phyloP scores from a whole-genome alignment of 192 early-diverging fungal species.

The Allomyces javanicus region DNA sequence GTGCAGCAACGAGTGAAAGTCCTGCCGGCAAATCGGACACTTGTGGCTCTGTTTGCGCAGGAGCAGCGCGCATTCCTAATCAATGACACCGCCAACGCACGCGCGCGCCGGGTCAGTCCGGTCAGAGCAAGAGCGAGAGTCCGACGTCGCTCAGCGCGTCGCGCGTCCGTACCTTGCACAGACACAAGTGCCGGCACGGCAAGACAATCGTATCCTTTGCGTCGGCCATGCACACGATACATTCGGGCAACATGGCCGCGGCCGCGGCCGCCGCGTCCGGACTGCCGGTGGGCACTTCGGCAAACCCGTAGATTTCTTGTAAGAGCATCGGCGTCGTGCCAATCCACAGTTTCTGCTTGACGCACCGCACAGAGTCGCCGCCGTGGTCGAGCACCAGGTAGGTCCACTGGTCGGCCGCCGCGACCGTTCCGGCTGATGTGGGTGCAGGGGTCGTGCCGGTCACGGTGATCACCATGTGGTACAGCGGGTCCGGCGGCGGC shows the following conservation, averaged over 20 bases:
- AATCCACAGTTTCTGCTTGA: conserved; percentile 21
- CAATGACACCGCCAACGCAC: too few relatives aligned
- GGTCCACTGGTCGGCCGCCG: not conserved
- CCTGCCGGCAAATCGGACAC: not conserved
- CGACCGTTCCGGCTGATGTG: not conserved
- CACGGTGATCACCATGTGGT: not conserved
- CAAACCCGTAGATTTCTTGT: conserved; percentile 39
- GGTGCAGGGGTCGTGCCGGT: not conserved
- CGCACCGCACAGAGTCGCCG: conserved; percentile 15
- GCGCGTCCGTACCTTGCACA: conserved; percentile 25
- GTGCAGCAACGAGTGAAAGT: not conserved
- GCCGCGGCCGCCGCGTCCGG: conserved; percentile 2
- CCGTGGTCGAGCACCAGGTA: conserved; percentile 1
- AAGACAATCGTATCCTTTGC: conserved; percentile 49
- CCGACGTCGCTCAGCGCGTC: too few relatives aligned
- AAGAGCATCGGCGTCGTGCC: conserved; percentile 16
- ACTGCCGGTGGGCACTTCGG: conserved; percentile 10
- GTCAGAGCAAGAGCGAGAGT: too few relatives aligned
- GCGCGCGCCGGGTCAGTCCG: too few relatives aligned
- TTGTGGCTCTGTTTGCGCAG: not conserved
- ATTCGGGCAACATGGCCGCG: conserved; percentile 22
- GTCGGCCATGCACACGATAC: conserved; percentile 58
- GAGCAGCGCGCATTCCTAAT: not conserved
- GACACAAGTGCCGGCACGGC: conserved; percentile 65
- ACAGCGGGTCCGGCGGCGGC: not conserved